A percentile compares a stretch with the other conserved stretches of the same genome.
phyloP scores from a whole-genome alignment of 495 filamentous ascomycete species.

The Penicillium psychrofluorescens region DNA sequence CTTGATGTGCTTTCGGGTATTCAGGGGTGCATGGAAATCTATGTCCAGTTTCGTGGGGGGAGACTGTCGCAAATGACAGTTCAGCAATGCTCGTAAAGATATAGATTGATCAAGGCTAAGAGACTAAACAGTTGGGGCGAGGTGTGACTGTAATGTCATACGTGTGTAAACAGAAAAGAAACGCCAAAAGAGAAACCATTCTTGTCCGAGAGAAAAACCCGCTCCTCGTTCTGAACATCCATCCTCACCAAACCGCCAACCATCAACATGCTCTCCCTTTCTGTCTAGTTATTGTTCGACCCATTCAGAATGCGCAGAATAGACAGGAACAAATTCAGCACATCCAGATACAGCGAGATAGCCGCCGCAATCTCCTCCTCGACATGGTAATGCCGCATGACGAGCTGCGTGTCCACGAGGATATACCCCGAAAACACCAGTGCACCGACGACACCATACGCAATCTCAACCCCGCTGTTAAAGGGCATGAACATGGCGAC shows the following conservation, averaged over 20 bases:
- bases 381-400: slow-evolving; percentile 91
- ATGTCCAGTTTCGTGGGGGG: too few relatives aligned
- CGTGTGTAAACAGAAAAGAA: too few relatives aligned
- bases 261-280: not conserved
- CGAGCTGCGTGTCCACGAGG: slow-evolving; percentile 89
- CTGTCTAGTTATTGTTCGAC: slow-evolving; percentile 71
- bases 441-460: slow-evolving; percentile 73
- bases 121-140: too few relatives aligned
- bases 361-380: slow-evolving; percentile 98
- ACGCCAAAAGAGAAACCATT: too few relatives aligned
- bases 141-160: too few relatives aligned
- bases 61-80: too few relatives aligned
- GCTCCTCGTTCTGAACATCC: not conserved
- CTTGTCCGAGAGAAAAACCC: too few relatives aligned
- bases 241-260: not conserved
- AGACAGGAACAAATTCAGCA: slow-evolving; percentile 93
- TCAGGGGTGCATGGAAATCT: too few relatives aligned
- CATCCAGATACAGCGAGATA: slow-evolving; percentile 90
- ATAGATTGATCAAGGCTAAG: too few relatives aligned
- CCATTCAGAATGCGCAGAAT: slow-evolving; percentile 87
- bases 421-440: slow-evolving; percentile 92
- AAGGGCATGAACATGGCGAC: slow-evolving; percentile 78
- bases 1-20: too few relatives aligned
- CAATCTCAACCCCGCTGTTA: slow-evolving; percentile 68
- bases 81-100: too few relatives aligned